Evolutionary conservation across 352 stramenopile genomes (phyloP).

Genomic region (Phytophthora ramorum): DNA sequence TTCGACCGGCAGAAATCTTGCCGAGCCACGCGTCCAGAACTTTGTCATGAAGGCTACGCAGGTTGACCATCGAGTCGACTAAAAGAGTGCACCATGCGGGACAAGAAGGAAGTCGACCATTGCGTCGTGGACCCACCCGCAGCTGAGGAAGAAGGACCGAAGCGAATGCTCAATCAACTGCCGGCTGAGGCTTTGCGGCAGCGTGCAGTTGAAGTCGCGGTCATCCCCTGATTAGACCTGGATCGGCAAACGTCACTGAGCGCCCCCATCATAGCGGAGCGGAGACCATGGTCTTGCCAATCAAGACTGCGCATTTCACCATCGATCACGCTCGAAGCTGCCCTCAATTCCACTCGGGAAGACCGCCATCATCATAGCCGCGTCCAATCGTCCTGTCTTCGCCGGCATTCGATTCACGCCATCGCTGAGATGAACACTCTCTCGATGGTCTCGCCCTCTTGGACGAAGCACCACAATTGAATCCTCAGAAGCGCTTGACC

Average conservation of each 20-base stretch:
- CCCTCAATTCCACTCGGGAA: conserved; percentile 11
- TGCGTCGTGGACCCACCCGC: no score
- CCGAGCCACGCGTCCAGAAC: no score
- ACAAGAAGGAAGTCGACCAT: no score
- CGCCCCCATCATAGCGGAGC: conserved; percentile 2
- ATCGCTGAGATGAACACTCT: conserved; percentile 2
- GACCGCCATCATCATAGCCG: conserved; percentile 26
- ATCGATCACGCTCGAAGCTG: conserved; percentile 6
- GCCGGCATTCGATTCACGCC: conserved; percentile 1
- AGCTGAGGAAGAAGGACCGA: background rate
- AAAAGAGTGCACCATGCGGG: no score
- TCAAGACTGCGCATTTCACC: conserved; percentile 9
- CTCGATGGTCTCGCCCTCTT: background rate
- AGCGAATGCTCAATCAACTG: background rate
- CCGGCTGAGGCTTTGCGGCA: conserved; percentile 1
- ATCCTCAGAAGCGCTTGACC: background rate
- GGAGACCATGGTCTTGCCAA: conserved; percentile 11
- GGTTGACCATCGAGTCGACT: no score
- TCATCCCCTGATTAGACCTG: conserved; percentile 8
- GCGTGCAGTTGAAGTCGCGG: background rate
- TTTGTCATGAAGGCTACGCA: no score
- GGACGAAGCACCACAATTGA: background rate
- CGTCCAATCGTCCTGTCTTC: conserved; percentile 19
- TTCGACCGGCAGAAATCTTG: no score
- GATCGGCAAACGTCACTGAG: conserved; percentile 5